Percentiles rank a stretch among this genome's conserved stretches.
phyloP scores from a whole-genome alignment of 352 stramenopile genomes.

The Phytopythium sindhum region DNA sequence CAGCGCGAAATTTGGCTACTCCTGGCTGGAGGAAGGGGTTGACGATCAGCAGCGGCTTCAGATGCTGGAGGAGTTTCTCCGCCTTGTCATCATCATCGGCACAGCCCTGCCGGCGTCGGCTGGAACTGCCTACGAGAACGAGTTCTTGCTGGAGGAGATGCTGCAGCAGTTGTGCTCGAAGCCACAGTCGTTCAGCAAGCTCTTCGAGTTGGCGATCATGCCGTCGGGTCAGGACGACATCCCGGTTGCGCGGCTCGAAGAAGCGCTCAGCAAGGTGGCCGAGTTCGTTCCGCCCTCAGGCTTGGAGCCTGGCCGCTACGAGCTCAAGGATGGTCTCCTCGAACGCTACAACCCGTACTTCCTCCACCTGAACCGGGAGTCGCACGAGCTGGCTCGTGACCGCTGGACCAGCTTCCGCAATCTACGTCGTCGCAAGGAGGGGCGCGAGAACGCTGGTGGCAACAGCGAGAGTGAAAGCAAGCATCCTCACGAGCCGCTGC shows the following conservation, averaged over 20 bases:
- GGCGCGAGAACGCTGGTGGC: slow-evolving; percentile 1
- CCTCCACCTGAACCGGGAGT: slow-evolving; percentile 79
- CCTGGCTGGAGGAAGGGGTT: slow-evolving; percentile 50
- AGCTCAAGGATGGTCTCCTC: slow-evolving; percentile 67
- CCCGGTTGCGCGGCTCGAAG: slow-evolving; percentile 60
- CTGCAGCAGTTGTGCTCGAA: slow-evolving; percentile 81
- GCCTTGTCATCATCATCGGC: slow-evolving; percentile 71
- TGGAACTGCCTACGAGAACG: slow-evolving; percentile 58
- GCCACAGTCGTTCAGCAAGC: slow-evolving; percentile 74
- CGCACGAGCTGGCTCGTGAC: slow-evolving; percentile 78
- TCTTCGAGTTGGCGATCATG: slow-evolving; percentile 78
- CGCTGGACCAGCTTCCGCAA: slow-evolving; percentile 80
- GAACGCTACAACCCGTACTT: slow-evolving; percentile 88
- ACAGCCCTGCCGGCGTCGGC: slow-evolving; percentile 67
- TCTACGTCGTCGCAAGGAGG: slow-evolving; percentile 27
- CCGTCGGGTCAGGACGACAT: slow-evolving; percentile 84
- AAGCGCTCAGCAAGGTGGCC: slow-evolving; percentile 55
- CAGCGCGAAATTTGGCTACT: slow-evolving; percentile 38
- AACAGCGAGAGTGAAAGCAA: neutral
- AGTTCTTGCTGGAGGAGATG: slow-evolving; percentile 83
- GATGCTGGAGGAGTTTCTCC: slow-evolving; percentile 82
- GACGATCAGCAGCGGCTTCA: slow-evolving; percentile 69
- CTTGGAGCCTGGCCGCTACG: slow-evolving; percentile 76
- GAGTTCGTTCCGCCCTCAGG: slow-evolving; percentile 71
- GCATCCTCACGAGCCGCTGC: slow-evolving; percentile 38